These are phyloP conservation scores for Cylindrodendrum hubeiense DNA, from an alignment of 2,329 filamentous ascomycete genomes.

Conservation along the genomic window DNA sequence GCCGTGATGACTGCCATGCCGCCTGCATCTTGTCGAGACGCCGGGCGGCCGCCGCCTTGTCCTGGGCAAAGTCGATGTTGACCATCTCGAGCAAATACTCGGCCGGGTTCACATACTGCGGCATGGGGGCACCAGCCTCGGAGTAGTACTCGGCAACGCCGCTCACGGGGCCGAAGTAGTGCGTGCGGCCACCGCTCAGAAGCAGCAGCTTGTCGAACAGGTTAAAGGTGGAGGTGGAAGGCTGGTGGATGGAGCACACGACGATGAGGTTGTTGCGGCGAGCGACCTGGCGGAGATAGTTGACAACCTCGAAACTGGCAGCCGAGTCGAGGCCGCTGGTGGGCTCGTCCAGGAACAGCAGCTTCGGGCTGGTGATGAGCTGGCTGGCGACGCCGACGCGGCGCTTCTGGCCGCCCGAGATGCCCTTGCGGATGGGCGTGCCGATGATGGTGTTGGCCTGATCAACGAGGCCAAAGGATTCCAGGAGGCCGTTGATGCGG, in stretches of 20 bases:
- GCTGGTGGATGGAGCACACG: slow-evolving; percentile 87
- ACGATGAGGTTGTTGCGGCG: slow-evolving; percentile 79
- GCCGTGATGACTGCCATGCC: slow-evolving; percentile 42
- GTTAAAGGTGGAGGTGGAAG: slow-evolving; percentile 82
- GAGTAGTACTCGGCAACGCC: slow-evolving; percentile 74
- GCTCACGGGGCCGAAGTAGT: slow-evolving; percentile 77
- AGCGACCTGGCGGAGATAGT: slow-evolving; percentile 76
- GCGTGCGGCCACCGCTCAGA: slow-evolving; percentile 76
- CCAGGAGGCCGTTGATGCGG: slow-evolving; percentile 75
- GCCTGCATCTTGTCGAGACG: slow-evolving; percentile 43
- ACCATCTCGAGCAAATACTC: slow-evolving; percentile 84
- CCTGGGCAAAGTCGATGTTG: slow-evolving; percentile 78
- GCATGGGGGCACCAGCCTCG: slow-evolving; percentile 70
- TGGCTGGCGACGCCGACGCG: slow-evolving; percentile 84
- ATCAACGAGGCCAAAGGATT: slow-evolving; percentile 77
- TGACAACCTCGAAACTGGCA: slow-evolving; percentile 81
- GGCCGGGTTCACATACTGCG: slow-evolving; percentile 80
- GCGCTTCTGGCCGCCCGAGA: slow-evolving; percentile 88
- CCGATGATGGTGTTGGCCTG: slow-evolving; percentile 82
- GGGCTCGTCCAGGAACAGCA: slow-evolving; percentile 87
- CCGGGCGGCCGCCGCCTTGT: slow-evolving; percentile 58
- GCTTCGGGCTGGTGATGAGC: slow-evolving; percentile 83
- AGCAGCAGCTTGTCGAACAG: slow-evolving; percentile 85
- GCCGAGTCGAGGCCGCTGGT: slow-evolving; percentile 87
- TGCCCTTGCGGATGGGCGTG: slow-evolving; percentile 84